Percentiles rank a stretch among this genome's conserved stretches.
These are phyloP conservation scores for Goffeauzyma gilvescens DNA, from an alignment of 768 basidiomycete genomes.

Conservation along the genomic window DNA sequence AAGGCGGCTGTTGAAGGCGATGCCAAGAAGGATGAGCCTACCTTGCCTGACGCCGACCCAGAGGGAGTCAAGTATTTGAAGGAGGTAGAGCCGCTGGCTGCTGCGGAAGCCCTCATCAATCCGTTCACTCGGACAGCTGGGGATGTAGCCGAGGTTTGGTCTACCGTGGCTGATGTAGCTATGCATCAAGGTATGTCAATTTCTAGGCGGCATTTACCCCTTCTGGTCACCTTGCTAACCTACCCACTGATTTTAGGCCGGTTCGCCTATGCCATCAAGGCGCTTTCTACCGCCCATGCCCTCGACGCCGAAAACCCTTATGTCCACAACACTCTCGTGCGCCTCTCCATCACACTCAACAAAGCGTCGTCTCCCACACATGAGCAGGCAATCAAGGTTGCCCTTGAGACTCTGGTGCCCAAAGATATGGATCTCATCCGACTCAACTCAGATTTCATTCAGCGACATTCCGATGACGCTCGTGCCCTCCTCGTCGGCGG, in stretches of 20 bases:
- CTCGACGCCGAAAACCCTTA: constrained; percentile 2
- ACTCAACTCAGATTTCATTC: constrained; percentile 9
- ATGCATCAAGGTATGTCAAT: constrained; percentile 2
- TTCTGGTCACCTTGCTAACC: neutral
- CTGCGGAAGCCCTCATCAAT: constrained; percentile 1
- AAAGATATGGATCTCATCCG: constrained; percentile 1
- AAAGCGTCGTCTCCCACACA: too few relatives aligned
- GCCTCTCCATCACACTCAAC: too few relatives aligned
- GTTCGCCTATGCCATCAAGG: neutral
- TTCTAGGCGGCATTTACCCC: neutral
- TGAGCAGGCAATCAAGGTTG: neutral
- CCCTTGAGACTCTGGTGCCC: neutral
- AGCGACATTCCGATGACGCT: constrained; percentile 1
- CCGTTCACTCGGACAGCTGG: neutral
- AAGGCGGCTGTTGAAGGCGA: constrained; percentile 5
- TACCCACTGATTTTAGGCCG: neutral
- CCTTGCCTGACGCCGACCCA: constrained; percentile 8
- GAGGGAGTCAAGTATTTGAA: constrained; percentile 7
- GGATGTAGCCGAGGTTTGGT: neutral
- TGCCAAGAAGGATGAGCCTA: constrained; percentile 9
- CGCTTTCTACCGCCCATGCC: neutral
- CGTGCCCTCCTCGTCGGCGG: constrained; percentile 1
- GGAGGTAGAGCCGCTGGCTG: constrained; percentile 8
- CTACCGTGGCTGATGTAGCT: constrained; percentile 5
- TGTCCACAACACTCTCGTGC: neutral